Evolutionary conservation across 2,329 filamentous ascomycete genomes (phyloP).

Genomic region (Lasiodiplodia gonubiensis): DNA sequence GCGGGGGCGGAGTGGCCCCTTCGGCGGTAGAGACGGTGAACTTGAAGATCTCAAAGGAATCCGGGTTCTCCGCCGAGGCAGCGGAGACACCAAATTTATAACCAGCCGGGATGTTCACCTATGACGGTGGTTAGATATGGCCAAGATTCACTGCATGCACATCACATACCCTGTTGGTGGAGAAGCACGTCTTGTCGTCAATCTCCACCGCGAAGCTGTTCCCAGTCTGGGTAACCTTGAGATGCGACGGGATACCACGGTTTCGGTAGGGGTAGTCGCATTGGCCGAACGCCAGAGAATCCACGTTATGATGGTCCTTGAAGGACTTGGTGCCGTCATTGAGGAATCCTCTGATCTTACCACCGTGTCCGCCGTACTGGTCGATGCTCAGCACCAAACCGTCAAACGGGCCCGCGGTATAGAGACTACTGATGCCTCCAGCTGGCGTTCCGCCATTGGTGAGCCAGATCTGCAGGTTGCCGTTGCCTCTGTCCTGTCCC

Average conservation of each 20-base stretch:
- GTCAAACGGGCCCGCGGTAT: conserved; percentile 84
- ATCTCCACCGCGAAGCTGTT: conserved; percentile 76
- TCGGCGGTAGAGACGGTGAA: conserved; percentile 70
- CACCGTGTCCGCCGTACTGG: conserved; percentile 76
- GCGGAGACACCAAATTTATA: conserved; percentile 89
- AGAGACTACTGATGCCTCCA: conserved; percentile 77
- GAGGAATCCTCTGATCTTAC: conserved; percentile 87
- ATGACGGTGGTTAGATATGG: conserved; percentile 22
- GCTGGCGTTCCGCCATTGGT: conserved; percentile 69
- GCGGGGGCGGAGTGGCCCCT: conserved; percentile 33
- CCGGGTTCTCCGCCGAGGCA: conserved; percentile 85
- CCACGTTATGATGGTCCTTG: conserved; percentile 74
- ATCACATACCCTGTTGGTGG: conserved; percentile 66
- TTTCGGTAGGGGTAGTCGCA: conserved; percentile 93
- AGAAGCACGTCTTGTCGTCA: conserved; percentile 82
- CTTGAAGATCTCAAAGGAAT: conserved; percentile 94
- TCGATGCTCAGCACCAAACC: conserved; percentile 89
- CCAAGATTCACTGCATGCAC: neutral
- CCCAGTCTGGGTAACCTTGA: conserved; percentile 74
- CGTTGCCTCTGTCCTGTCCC: conserved; percentile 82
- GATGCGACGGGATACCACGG: conserved; percentile 78
- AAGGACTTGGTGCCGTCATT: conserved; percentile 89
- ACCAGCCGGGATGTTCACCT: conserved; percentile 76
- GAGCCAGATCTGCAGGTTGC: conserved; percentile 95
- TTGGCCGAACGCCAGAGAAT: conserved; percentile 89